Base-by-base conservation (phyloP, 2,329 filamentous ascomycete species). In the Trichoderma harzianum region DNA sequence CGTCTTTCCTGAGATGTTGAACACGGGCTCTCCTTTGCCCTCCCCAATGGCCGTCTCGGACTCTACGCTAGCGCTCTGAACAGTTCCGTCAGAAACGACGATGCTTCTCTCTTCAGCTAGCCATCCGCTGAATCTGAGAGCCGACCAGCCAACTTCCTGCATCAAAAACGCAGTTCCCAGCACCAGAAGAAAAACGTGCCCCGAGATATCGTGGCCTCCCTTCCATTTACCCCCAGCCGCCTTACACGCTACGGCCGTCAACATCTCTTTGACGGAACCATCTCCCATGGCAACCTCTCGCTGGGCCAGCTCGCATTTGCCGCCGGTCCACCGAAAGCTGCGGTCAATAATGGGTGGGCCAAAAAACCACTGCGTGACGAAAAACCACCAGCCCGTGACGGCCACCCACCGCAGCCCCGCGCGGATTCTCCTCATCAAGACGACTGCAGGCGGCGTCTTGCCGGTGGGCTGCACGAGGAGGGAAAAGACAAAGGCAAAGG, bases 351-450 rank as follows among this genome's bases (percentile, higher is more conserved):
- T 85, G 24, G 94, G 87, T 2, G 96, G 91, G 0, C 96, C 96
- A 78, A 99, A 98, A 81, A 91, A 98, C 96, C 96, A 98, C 84
- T 98, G 96, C 74, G 96, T 99, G 21, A 96, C 90, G 51, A 94
- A 83, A 55, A 94, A 85, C 96, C 96, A 99, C 82, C 91, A 91
- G 1, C 83, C 77, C 10, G 96, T 98, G 0, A 94, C 88, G 10
- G 91, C 82, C 0, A 75, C 84, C 86, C 94, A 99, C 62, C 96
- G 88, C 26, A 91, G 64, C 1, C 84, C 78, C 0, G 92, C 93
- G 72, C 90, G 87, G 12, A 88, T 68, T 76, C 73, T 83, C 85
- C 74, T 81, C 6, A 79, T 73, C 43, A 80, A 72, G n/a, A 76
- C 74, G 3, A 72, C 47, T n/a, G 67, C 69, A 63, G 73, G 72